Base-by-base conservation (phyloP, 441 rosid genomes). In the Dalechampia spathulata region DNA sequence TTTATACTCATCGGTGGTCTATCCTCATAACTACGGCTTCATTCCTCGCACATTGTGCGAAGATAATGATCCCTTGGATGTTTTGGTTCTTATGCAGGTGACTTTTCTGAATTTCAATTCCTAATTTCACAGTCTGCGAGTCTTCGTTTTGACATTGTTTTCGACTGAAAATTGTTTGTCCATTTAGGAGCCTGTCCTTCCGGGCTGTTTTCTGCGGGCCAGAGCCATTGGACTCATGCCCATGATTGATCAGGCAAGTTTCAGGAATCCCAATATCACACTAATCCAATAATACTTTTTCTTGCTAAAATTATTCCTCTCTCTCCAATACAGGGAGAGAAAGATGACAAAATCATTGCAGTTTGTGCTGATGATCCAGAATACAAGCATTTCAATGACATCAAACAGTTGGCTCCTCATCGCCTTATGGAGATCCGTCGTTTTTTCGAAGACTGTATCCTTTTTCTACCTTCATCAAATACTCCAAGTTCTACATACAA, bases 291-390 rank as follows among this genome's bases (percentile, higher is more conserved):
- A 27, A 19, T 46, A 8, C 30, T 67, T 39, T 30, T 37, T 38
- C 19, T 58, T 25, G 25, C 38, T 41, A 44, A 45, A 55, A 37
- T 47, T 6, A 44, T 10, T 12, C 4, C n/a, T n/a, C n/a, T n/a
- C n/a, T 41, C 63, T 38, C 48, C 47, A 14, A 60, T 52, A 16
- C 64, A 88, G 96, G 96, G 98, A 57, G 98, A 91, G 83, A 91
- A 81, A 66, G 98, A 91, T 66, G 98, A 91, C 65, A 91, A 91
- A 78, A 88, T 91, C 69, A 91, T 91, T 25, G 98, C 98, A 23
- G 98, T 91, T 1, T 91, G 98, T 64, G 95, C 88, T 28, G 98
- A 91, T 59, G 98, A 91, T 76, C 98, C 98, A 6, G 98, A 91
- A 73, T 91, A 91, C 71, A 88, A 76, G 75, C 90, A 91, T 72